Conservation (phyloP, 192 early-diverging fungal genomes). For the Obelidium mucronatum region DNA sequence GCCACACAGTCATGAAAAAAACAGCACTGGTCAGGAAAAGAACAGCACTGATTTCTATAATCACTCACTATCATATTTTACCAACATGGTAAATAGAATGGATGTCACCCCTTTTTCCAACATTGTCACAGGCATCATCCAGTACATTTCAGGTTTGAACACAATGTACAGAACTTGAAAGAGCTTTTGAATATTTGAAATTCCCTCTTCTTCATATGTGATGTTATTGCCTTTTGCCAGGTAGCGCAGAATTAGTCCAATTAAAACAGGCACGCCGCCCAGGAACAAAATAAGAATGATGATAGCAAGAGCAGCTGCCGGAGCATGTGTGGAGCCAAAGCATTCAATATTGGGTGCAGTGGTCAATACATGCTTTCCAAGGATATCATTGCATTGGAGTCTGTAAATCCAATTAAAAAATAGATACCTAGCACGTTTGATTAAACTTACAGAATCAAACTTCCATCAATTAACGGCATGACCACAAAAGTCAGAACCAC, state of each 20-base stretch:
- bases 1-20: neutral
- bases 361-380: slow-evolving; percentile 14
- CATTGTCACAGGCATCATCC: slow-evolving; percentile 29
- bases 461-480: slow-evolving; percentile 36
- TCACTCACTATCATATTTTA: slow-evolving; percentile 18
- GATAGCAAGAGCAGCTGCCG: slow-evolving; percentile 23
- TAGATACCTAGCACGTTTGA: neutral
- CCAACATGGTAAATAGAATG: slow-evolving; percentile 28
- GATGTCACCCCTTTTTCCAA: slow-evolving; percentile 36
- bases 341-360: slow-evolving; percentile 1
- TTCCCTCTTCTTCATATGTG: slow-evolving; percentile 30
- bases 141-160: slow-evolving; percentile 34
- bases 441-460: slow-evolving; percentile 18
- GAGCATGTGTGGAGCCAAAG: neutral
- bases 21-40: neutral
- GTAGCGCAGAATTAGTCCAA: neutral
- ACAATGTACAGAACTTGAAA: slow-evolving; percentile 32
- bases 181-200: slow-evolving; percentile 23
- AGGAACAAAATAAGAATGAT: slow-evolving; percentile 30
- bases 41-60: too few species aligned
- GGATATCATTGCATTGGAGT: slow-evolving; percentile 17
- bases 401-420: slow-evolving; percentile 1
- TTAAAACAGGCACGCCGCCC: neutral
- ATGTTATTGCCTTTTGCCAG: slow-evolving; percentile 6
- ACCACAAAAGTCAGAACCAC: slow-evolving; percentile 30